phyloP scores from a whole-genome alignment of 2,329 filamentous ascomycete genomes.

The Arthrobotrys pseudoclavata region DNA sequence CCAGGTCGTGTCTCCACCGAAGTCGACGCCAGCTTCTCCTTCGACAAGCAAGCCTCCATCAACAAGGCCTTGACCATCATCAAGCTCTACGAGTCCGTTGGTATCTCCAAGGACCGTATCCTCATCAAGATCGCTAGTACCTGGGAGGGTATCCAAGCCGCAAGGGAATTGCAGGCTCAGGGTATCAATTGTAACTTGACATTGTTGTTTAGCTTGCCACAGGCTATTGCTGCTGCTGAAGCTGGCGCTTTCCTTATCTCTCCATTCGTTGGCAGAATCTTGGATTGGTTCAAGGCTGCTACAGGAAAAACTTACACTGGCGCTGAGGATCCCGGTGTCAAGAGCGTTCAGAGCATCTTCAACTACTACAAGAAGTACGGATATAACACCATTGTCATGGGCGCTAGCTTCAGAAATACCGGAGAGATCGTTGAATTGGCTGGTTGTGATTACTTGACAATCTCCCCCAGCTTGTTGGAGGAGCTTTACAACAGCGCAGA shows the following conservation, averaged over 20 bases:
- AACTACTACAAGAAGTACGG: conserved; percentile 99
- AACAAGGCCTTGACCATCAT: conserved; percentile 98
- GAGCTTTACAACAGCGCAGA: conserved; percentile 88
- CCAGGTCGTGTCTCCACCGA: conserved; percentile 99
- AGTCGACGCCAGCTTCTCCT: conserved; percentile 95
- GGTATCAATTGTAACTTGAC: conserved; percentile 99
- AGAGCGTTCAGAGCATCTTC: conserved; percentile 93
- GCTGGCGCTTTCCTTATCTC: conserved; percentile 97
- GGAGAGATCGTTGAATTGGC: conserved; percentile 99
- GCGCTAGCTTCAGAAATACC: conserved; percentile 94
- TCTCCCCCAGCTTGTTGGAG: conserved; percentile 96
- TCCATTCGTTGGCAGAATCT: conserved; percentile 97
- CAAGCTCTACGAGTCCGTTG: conserved; percentile 94
- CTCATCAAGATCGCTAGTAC: conserved; percentile 99
- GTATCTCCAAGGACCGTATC: conserved; percentile 91
- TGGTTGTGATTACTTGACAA: conserved; percentile 98
- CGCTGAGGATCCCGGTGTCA: conserved; percentile 94
- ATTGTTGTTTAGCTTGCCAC: conserved; percentile 95
- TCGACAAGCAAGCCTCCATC: conserved; percentile 91
- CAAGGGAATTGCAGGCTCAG: conserved; percentile 94
- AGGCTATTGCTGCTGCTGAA: conserved; percentile 96
- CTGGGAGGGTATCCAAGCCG: conserved; percentile 99
- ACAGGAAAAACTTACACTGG: conserved; percentile 93
- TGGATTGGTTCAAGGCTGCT: conserved; percentile 98
- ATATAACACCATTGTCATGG: conserved; percentile 99